Evolutionary conservation across 768 basidiomycete genomes (phyloP), one percentile per base, ranked within the genome.

Genomic region (Crucibulum laeve): DNA sequence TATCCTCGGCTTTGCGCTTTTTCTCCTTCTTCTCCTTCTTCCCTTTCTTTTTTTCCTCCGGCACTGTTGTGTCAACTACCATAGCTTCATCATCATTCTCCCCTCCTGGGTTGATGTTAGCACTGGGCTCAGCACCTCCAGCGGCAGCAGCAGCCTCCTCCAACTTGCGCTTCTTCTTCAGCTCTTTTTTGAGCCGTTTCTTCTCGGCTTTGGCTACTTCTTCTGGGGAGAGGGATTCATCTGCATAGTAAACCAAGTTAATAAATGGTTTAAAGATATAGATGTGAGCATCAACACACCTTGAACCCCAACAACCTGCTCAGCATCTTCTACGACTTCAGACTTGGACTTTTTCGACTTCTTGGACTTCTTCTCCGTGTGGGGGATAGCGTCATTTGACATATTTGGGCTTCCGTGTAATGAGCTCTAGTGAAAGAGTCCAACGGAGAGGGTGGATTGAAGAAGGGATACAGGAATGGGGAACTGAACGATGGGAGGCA

Each of bases 1-100:
- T 57, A 3, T 53, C 50, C 33, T 51, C 64, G 14, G 55, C 57
- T 23, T 71, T 62, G 5, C 65, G 65, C 53, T 70, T 73, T 53
- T 61, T 63, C 61, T 68, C 68, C 35, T 62, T 60, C 58, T 65
- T 65, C 45, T 67, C 65, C 43, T 65, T 60, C 39, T 55, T 11
- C 55, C 51, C 14, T 54, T 51, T 42, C 34, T 44, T 32, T 40
- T 43, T 42, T 39, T 44, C 38, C 17, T n/a, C n/a, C n/a, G n/a
- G n/a, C n/a, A n/a, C n/a, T n/a, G n/a, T n/a, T n/a, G n/a, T n/a
- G n/a, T n/a, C n/a, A n/a, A n/a, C n/a, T n/a, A 42, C 28, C 13
- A 18, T 42, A 11, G 37, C 38, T 36, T 28, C 30, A 21, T 24
- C 15, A 24, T 38, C 17, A 35, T 2, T 30, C 42, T 19, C 33